Evolutionary conservation across 495 filamentous ascomycete genomes (phyloP).

Genomic region (Penicillium waksmanii): DNA sequence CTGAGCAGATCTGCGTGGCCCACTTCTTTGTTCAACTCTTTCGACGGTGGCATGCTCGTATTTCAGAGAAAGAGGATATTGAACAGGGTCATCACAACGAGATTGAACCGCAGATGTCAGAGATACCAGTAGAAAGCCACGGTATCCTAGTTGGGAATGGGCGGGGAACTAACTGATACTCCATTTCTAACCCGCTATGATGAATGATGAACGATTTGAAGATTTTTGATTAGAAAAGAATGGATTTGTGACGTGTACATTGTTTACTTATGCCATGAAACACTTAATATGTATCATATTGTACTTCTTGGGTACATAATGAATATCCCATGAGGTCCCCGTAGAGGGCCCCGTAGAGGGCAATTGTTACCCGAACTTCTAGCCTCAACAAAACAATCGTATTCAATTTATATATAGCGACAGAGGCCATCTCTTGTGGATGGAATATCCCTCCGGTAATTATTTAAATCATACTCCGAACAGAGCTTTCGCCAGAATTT

Average conservation of each 20-base stretch:
- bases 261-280: no score
- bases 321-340: no score
- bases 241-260: no score
- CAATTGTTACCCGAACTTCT: no score
- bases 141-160: constrained; percentile 8
- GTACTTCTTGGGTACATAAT: background rate
- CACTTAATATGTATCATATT: background rate
- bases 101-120: constrained; percentile 14
- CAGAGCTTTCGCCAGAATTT: no score
- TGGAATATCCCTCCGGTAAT: no score
- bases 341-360: no score
- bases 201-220: background rate
- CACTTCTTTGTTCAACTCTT: constrained; percentile 59
- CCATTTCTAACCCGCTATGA: background rate
- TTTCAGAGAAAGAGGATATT: constrained; percentile 31
- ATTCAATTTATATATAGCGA: no score
- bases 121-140: constrained; percentile 7
- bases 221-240: background rate
- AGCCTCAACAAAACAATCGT: no score
- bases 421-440: no score
- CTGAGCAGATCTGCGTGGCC: constrained; percentile 59
- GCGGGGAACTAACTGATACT: constrained; percentile 10
- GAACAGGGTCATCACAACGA: constrained; percentile 13
- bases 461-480: no score
- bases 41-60: constrained; percentile 46